These are phyloP conservation scores for Aspergillus fructus DNA, from an alignment of 2,329 filamentous ascomycete species.

Conservation along the genomic window DNA sequence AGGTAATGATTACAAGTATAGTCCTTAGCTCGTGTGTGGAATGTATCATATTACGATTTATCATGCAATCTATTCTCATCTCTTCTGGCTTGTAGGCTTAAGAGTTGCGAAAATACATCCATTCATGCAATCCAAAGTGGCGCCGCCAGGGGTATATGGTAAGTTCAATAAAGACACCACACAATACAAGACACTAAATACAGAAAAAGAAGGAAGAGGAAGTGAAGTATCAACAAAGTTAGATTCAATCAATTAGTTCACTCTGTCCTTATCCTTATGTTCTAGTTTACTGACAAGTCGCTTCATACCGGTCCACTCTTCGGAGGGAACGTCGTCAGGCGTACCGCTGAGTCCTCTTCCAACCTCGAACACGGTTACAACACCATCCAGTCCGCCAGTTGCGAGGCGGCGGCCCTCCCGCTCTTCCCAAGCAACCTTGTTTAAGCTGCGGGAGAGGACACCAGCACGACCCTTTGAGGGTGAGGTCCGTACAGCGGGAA, in stretches of 20 bases:
- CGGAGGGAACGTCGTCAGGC: constrained; percentile 76
- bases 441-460: constrained; percentile 80
- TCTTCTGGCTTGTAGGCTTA: constrained; percentile 9
- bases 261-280: constrained; percentile 43
- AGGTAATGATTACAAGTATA: neutral
- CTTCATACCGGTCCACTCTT: constrained; percentile 94
- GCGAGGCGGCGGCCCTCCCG: constrained; percentile 83
- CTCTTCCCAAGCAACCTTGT: constrained; percentile 92
- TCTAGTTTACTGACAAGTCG: constrained; percentile 79
- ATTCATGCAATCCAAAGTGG: constrained; percentile 22
- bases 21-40: neutral
- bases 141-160: constrained; percentile 27
- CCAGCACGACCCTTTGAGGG: constrained; percentile 63
- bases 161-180: constrained; percentile 19
- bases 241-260: constrained; percentile 21
- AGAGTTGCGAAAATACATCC: constrained; percentile 7
- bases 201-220: constrained; percentile 8
- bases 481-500: constrained; percentile 78
- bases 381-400: constrained; percentile 87
- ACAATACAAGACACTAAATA: constrained; percentile 15
- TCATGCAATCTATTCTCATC: constrained; percentile 2
- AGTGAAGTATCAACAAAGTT: neutral
- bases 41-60: neutral
- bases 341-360: constrained; percentile 70
- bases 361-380: constrained; percentile 91